A percentile compares a stretch with the other conserved stretches of the same genome.
phyloP scores from a whole-genome alignment of 768 basidiomycete species.

The Lentinula sp. region DNA sequence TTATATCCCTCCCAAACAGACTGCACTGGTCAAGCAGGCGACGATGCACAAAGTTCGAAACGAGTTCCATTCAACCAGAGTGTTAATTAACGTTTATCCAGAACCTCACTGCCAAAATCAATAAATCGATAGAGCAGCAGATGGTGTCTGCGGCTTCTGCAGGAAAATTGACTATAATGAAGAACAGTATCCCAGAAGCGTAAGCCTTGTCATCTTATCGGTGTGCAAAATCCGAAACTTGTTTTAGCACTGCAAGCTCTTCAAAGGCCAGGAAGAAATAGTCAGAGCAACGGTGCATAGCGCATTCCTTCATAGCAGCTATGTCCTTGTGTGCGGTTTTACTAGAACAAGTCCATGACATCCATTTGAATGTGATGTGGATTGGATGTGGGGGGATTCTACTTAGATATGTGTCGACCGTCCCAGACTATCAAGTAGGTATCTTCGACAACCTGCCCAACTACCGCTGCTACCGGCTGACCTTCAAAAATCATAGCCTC shows the following conservation, averaged over 20 bases:
- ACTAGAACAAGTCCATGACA: too few species aligned
- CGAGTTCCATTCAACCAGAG: background rate
- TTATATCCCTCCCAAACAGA: constrained; percentile 78
- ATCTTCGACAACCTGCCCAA: too few species aligned
- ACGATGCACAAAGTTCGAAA: constrained; percentile 66
- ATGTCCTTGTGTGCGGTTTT: too few species aligned
- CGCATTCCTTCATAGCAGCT: background rate
- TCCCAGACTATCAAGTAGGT: too few species aligned
- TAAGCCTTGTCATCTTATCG: background rate
- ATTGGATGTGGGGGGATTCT: too few species aligned
- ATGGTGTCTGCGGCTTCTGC: constrained; percentile 85
- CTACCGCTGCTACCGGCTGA: too few species aligned
- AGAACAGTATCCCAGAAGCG: constrained; percentile 43
- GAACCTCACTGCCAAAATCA: constrained; percentile 87
- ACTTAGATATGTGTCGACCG: too few species aligned
- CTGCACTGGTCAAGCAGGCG: constrained; percentile 63
- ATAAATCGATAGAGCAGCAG: constrained; percentile 85
- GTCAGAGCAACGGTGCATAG: background rate
- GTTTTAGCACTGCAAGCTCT: background rate
- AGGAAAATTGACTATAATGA: constrained; percentile 93
- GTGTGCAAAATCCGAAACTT: background rate
- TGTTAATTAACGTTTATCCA: constrained; percentile 20
- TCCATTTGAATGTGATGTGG: too few species aligned
- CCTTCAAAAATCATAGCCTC: too few species aligned
- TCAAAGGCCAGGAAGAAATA: background rate